Base-by-base conservation (phyloP, 345 rosid genomes). In the Aquilaria malaccensis region DNA sequence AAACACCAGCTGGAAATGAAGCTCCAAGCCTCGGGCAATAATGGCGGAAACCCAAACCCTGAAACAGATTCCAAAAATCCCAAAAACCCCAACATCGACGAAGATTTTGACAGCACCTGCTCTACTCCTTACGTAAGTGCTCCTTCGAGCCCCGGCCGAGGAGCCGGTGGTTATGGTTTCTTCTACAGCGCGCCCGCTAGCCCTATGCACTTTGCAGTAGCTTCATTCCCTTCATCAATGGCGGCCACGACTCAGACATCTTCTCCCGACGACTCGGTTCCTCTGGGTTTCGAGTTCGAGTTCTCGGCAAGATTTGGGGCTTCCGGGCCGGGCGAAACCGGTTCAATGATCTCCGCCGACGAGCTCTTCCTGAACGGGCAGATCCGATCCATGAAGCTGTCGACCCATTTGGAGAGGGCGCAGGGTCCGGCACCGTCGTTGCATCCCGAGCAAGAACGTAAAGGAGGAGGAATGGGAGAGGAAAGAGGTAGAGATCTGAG, bases 111-210 rank as follows among this genome's bases (percentile, higher is more conserved):
- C 73, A 82, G 89, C 63, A 72, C 80, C 63, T 90, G 95, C 69
- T 94, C 99, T n/a, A 84, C 99, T 13, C 99, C 99, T 10, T 94
- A 84, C 69, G 99, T 89, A 12, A 87, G 96, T 56, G 99, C 97
- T 30, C 99, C 99, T 30, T 94, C 99, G 0, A 90, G 96, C 71
- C 99, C 99, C 30, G 91, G 92, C 43, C 86, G 92, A 30, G 64
- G 69, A 55, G 67, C 60, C 30, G 33, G 54, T 6, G 65, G 58
- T 2, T 80, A 80, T 0, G 88, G 97, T 14, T 94, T 84, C 66
- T 94, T 75, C 71, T 90, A 85, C 78, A 94, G 99, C 60, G 92
- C 95, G 29, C 99, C 99, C 0, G 84, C 97, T 0, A 90, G 97
- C 63, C 99, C 99, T 10, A 94, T 87, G 92, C 97, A 94, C 66